Evolutionary conservation across 2,329 filamentous ascomycete species (phyloP).

Genomic region (Ceratocystis ficicola): DNA sequence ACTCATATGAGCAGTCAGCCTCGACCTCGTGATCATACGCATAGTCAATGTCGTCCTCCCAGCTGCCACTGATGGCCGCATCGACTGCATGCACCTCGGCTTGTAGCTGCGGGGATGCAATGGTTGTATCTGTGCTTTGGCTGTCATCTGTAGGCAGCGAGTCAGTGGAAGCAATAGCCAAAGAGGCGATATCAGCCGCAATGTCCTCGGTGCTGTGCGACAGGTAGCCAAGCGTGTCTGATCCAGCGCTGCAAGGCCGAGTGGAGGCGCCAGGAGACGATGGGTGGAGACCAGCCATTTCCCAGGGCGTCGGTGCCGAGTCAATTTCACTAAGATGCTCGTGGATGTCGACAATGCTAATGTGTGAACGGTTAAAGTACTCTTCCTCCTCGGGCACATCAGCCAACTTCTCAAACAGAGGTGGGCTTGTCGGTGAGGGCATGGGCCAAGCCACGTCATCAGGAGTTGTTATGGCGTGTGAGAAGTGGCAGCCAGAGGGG

Average conservation of each 20-base stretch:
- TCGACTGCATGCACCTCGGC: neutral
- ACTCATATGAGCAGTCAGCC: slow-evolving; percentile 54
- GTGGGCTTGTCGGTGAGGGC: slow-evolving; percentile 29
- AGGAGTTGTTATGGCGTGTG: slow-evolving; percentile 34
- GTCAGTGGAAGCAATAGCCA: neutral
- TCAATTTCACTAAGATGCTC: slow-evolving; percentile 44
- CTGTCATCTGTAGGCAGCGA: neutral
- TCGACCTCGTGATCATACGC: slow-evolving; percentile 58
- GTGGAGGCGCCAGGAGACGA: slow-evolving; percentile 18
- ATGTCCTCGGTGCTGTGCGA: slow-evolving; percentile 7
- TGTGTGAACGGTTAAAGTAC: slow-evolving; percentile 33
- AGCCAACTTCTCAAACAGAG: slow-evolving; percentile 37
- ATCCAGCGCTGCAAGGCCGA: slow-evolving; percentile 38
- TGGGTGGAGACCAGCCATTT: slow-evolving; percentile 31
- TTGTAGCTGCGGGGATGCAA: neutral
- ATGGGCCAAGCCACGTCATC: slow-evolving; percentile 37
- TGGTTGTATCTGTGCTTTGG: neutral
- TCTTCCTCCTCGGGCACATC: slow-evolving; percentile 55
- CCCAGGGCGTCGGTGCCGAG: slow-evolving; percentile 39
- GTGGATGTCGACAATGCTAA: slow-evolving; percentile 37
- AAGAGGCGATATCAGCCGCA: slow-evolving; percentile 27
- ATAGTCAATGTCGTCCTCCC: slow-evolving; percentile 60
- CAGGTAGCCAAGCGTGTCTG: slow-evolving; percentile 39
- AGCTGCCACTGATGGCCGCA: slow-evolving; percentile 31
- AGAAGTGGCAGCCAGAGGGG: slow-evolving; percentile 29